Evolutionary conservation across 106 monocot species (phyloP).

Genomic region (Vanilla planifolia): DNA sequence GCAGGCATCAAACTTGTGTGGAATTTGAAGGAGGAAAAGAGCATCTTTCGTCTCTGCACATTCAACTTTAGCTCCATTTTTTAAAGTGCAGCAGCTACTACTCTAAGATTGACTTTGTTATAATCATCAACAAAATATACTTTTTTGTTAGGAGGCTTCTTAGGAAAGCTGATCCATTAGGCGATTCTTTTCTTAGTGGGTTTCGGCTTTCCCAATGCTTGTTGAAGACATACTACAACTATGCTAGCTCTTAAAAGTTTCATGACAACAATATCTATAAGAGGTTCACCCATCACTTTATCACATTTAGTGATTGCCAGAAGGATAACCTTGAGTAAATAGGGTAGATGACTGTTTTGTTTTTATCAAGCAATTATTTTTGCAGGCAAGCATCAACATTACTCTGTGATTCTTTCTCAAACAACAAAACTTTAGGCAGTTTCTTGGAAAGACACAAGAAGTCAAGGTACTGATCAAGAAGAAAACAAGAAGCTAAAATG

Average conservation of each 20-base stretch:
- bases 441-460: conserved; percentile 9
- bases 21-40: conserved; percentile 61
- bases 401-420: conserved; percentile 65
- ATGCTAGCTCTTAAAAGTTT: conserved; percentile 84
- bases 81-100: conserved; percentile 77
- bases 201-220: conserved; percentile 42
- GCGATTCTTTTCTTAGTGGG: conserved; percentile 30
- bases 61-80: conserved; percentile 82
- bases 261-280: conserved; percentile 46
- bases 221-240: conserved; percentile 68
- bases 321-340: conserved; percentile 55
- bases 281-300: conserved; percentile 26
- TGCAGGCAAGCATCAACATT: conserved; percentile 19
- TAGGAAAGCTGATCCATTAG: conserved; percentile 40
- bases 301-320: conserved; percentile 53
- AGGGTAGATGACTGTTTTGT: conserved; percentile 14
- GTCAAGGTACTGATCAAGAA: background rate
- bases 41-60: conserved; percentile 90
- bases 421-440: conserved; percentile 44
- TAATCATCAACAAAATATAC: conserved; percentile 96
- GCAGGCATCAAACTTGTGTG: conserved; percentile 88
- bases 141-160: conserved; percentile 55
- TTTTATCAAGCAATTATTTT: conserved; percentile 33
- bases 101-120: conserved; percentile 85
- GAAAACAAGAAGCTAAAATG: background rate